phyloP scores from a whole-genome alignment of 2,329 filamentous ascomycete species.

The Cyanodermella asteris region DNA sequence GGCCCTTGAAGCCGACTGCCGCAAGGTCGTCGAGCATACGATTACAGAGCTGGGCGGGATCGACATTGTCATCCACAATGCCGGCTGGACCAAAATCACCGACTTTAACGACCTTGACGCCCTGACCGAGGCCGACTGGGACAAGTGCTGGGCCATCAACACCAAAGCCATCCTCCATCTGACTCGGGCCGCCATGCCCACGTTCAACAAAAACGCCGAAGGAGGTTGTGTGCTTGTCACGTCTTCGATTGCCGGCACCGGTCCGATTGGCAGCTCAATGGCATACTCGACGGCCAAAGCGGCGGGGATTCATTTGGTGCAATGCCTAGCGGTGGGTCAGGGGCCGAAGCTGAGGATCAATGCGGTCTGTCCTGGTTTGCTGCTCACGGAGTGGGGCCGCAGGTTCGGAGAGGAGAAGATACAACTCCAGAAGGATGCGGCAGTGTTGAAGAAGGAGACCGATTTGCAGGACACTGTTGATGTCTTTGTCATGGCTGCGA shows the following conservation, averaged over 20 bases:
- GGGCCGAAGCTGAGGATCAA: slow-evolving; percentile 42
- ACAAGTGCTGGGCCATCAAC: slow-evolving; percentile 43
- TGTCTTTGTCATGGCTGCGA: slow-evolving; percentile 31
- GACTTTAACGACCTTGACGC: slow-evolving; percentile 35
- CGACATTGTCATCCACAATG: slow-evolving; percentile 62
- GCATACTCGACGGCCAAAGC: slow-evolving; percentile 61
- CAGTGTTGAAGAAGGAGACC: slow-evolving; percentile 36
- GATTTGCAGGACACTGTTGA: slow-evolving; percentile 32
- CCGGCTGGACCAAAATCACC: slow-evolving; percentile 41
- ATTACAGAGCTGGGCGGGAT: slow-evolving; percentile 41
- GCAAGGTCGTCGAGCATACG: slow-evolving; percentile 35
- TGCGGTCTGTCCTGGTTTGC: slow-evolving; percentile 39
- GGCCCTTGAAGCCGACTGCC: slow-evolving; percentile 35
- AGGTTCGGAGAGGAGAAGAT: slow-evolving; percentile 36
- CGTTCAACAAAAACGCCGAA: slow-evolving; percentile 37
- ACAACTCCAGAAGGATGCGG: slow-evolving; percentile 29
- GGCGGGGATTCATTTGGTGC: slow-evolving; percentile 45
- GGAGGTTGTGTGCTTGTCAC: slow-evolving; percentile 43
- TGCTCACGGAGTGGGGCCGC: slow-evolving; percentile 48
- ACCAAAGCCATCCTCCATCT: slow-evolving; percentile 33
- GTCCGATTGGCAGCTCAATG: slow-evolving; percentile 34
- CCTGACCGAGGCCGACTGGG: slow-evolving; percentile 39
- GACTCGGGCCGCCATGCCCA: slow-evolving; percentile 34
- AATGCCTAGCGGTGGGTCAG: slow-evolving; percentile 39
- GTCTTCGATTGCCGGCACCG: slow-evolving; percentile 33